Evolutionary conservation across 2,329 filamentous ascomycete species (phyloP).

Genomic region (Ceratocystis eucalypticola): DNA sequence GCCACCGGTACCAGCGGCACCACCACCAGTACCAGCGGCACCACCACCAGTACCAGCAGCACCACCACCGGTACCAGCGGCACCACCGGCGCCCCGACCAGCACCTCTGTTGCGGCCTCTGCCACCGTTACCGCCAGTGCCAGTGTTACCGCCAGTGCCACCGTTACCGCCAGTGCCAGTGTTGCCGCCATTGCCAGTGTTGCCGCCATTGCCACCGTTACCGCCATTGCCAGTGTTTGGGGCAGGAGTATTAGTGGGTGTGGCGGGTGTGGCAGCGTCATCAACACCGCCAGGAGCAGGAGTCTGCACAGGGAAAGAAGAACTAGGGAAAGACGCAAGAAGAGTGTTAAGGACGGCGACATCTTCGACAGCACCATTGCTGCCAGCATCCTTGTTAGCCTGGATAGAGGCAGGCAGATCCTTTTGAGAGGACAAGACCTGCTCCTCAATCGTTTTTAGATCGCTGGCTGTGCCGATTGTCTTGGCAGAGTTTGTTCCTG

Average conservation of each 20-base stretch:
- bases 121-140: neutral
- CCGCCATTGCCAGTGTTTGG: slow-evolving; percentile 19
- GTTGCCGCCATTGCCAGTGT: slow-evolving; percentile 4
- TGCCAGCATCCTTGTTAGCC: slow-evolving; percentile 33
- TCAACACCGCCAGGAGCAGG: slow-evolving; percentile 21
- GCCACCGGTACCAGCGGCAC: neutral
- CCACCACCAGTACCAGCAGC: neutral
- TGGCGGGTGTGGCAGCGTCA: slow-evolving; percentile 12
- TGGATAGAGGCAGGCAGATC: slow-evolving; percentile 33
- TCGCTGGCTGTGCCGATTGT: slow-evolving; percentile 35
- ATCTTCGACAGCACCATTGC: slow-evolving; percentile 23
- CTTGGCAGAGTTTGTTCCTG: slow-evolving; percentile 32
- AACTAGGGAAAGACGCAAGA: slow-evolving; percentile 24
- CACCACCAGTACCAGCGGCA: neutral
- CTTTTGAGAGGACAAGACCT: slow-evolving; percentile 38
- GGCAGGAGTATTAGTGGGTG: slow-evolving; percentile 13
- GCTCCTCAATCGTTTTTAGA: slow-evolving; percentile 32
- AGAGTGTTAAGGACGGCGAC: slow-evolving; percentile 26
- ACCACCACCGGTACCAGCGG: neutral
- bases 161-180: neutral
- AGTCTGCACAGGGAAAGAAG: slow-evolving; percentile 27
- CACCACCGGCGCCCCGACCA: neutral
- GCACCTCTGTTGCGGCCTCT: neutral
- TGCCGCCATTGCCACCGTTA: slow-evolving; percentile 14
- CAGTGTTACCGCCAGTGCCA: slow-evolving; percentile 5